phyloP scores from a whole-genome alignment of 2,329 filamentous ascomycete genomes.

The Fusarium camptoceras region DNA sequence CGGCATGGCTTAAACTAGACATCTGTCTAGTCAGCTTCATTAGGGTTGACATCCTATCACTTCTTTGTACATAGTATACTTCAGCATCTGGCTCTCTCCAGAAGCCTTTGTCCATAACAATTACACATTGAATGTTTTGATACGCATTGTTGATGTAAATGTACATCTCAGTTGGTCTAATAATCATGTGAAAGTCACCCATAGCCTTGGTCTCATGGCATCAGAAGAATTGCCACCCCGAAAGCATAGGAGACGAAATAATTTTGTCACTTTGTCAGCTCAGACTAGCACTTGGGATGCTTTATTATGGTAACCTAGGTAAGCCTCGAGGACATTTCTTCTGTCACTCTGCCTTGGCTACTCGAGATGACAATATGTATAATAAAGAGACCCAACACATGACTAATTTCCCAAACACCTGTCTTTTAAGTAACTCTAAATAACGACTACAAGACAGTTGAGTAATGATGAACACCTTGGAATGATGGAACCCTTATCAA shows the following conservation, averaged over 20 bases:
- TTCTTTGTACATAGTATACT: slow-evolving; percentile 37
- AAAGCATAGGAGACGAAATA: neutral
- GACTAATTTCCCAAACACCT: neutral
- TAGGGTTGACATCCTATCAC: slow-evolving; percentile 1
- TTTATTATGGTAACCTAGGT: neutral
- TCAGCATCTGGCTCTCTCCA: slow-evolving; percentile 8
- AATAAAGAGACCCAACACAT: neutral
- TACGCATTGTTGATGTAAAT: neutral
- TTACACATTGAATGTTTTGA: slow-evolving; percentile 11
- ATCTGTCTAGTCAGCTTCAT: neutral
- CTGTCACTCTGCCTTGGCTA: neutral
- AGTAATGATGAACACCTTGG: slow-evolving; percentile 17
- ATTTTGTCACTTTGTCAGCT: neutral
- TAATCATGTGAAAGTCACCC: neutral
- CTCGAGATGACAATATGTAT: neutral
- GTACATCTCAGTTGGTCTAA: neutral
- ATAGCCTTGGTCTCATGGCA: neutral
- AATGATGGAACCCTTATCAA: slow-evolving; percentile 18
- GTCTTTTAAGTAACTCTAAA: neutral
- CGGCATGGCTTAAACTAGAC: slow-evolving; percentile 56
- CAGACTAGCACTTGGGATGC: too few species aligned
- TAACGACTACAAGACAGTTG: neutral
- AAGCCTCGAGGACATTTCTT: neutral
- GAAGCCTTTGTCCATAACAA: slow-evolving; percentile 27
- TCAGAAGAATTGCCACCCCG: neutral